Percentiles rank a stretch among this genome's conserved stretches.
phyloP scores from a whole-genome alignment of 768 basidiomycete species.

The Leucosporidium scottii region DNA sequence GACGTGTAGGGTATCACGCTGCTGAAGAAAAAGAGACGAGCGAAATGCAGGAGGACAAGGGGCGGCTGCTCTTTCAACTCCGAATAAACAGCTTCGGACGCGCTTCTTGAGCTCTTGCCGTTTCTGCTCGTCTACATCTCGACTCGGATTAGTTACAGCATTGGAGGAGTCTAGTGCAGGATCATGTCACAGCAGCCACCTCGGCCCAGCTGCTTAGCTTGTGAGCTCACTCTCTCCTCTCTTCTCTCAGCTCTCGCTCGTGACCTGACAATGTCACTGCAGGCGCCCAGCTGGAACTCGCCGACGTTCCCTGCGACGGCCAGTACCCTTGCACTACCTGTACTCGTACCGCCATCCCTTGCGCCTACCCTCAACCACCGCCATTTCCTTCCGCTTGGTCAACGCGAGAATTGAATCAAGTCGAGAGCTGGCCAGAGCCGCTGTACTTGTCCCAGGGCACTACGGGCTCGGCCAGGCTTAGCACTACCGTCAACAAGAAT shows the following conservation, averaged over 20 bases:
- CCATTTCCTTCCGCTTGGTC: slow-evolving; percentile 9
- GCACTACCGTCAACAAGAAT: neutral
- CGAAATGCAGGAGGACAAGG: neutral
- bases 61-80: neutral
- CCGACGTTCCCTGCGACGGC: neutral
- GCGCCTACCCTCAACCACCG: neutral
- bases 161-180: too few relatives aligned
- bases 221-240: neutral
- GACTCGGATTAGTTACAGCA: too few relatives aligned
- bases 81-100: too few relatives aligned
- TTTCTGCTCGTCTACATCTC: too few relatives aligned
- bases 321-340: slow-evolving; percentile 1
- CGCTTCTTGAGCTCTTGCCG: too few relatives aligned
- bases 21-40: neutral
- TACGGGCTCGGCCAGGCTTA: neutral
- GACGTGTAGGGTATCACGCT: neutral
- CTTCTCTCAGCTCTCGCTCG: neutral
- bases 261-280: neutral
- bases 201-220: neutral
- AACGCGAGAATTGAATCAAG: neutral
- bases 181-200: too few relatives aligned
- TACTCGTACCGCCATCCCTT: neutral
- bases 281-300: neutral
- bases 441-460: neutral
- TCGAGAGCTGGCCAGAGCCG: slow-evolving; percentile 20